Conservation (phyloP, 169 alveolate species). For the Cryptosporidium xiaoi region DNA sequence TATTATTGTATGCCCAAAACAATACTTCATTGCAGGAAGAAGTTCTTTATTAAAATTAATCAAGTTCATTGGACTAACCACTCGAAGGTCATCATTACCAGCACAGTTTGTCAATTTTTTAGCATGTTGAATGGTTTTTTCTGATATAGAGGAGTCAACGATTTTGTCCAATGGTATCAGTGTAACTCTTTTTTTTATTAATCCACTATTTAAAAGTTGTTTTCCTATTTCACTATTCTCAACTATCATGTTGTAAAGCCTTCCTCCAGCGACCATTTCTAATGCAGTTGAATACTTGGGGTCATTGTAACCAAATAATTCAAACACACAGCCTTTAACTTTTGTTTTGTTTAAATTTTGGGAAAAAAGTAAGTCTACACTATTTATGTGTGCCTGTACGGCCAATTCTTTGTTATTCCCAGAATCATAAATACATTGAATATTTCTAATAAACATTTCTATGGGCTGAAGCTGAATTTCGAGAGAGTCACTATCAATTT, state of each 20-base stretch:
- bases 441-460: conserved; percentile 60
- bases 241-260: conserved; percentile 75
- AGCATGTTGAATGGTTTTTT: conserved; percentile 75
- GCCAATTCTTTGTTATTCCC: conserved; percentile 19
- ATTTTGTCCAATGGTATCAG: conserved; percentile 59
- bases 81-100: conserved; percentile 61
- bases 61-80: conserved; percentile 78
- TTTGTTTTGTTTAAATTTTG: conserved; percentile 45
- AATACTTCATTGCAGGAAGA: conserved; percentile 81
- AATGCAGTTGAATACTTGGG: conserved; percentile 83
- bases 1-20: conserved; percentile 84
- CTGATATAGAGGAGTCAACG: conserved; percentile 52
- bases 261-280: conserved; percentile 87
- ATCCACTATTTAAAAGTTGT: conserved; percentile 56
- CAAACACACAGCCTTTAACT: conserved; percentile 84
- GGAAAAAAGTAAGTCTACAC: not conserved
- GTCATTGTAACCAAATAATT: conserved; percentile 81
- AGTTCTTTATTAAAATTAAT: conserved; percentile 79
- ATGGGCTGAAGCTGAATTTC: conserved; percentile 62
- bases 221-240: conserved; percentile 65
- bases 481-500: conserved; percentile 55
- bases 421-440: conserved; percentile 36
- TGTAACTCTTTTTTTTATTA: conserved; percentile 60
- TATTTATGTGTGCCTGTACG: conserved; percentile 42
- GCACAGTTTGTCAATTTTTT: conserved; percentile 77